Evolutionary conservation across 1,284 basidiomycete species (phyloP).

Genomic region (Grifola frondosa): DNA sequence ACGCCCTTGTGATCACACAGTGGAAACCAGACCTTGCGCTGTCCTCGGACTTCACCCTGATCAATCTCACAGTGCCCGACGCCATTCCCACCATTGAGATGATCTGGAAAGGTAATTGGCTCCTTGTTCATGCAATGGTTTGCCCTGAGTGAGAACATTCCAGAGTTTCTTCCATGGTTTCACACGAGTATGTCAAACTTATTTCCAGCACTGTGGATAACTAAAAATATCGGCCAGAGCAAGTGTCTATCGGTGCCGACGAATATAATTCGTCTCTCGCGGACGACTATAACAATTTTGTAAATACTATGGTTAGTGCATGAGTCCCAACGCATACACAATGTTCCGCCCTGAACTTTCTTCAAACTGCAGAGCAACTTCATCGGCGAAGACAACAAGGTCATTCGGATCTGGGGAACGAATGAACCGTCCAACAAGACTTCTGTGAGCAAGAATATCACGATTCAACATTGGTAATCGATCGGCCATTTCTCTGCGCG

Average conservation of each 20-base stretch:
- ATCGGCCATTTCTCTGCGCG: too few species aligned
- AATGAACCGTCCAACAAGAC: constrained; percentile 31
- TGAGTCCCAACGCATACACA: neutral
- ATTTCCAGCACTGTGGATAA: neutral
- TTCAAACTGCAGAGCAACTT: constrained; percentile 19
- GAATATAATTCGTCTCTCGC: constrained; percentile 31
- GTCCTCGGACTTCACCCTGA: constrained; percentile 28
- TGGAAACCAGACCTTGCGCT: constrained; percentile 39
- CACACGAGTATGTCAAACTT: constrained; percentile 25
- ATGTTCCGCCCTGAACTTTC: neutral
- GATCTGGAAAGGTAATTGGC: constrained; percentile 26
- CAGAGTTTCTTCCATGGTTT: constrained; percentile 34
- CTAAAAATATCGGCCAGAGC: constrained; percentile 11
- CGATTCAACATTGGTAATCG: constrained; percentile 36
- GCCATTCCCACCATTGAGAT: constrained; percentile 26
- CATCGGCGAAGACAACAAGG: constrained; percentile 24
- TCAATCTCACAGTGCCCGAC: constrained; percentile 32
- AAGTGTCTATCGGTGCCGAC: constrained; percentile 32
- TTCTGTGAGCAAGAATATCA: constrained; percentile 30
- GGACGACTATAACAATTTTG: constrained; percentile 34
- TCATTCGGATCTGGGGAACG: constrained; percentile 33
- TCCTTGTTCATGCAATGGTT: too few species aligned
- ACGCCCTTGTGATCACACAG: constrained; percentile 37
- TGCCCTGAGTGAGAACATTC: neutral
- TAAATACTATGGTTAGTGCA: constrained; percentile 28